Evolutionary conservation across 2,329 filamentous ascomycete genomes (phyloP), one percentile per base, ranked within the genome.

Genomic region (Hymenoscyphus linearis): DNA sequence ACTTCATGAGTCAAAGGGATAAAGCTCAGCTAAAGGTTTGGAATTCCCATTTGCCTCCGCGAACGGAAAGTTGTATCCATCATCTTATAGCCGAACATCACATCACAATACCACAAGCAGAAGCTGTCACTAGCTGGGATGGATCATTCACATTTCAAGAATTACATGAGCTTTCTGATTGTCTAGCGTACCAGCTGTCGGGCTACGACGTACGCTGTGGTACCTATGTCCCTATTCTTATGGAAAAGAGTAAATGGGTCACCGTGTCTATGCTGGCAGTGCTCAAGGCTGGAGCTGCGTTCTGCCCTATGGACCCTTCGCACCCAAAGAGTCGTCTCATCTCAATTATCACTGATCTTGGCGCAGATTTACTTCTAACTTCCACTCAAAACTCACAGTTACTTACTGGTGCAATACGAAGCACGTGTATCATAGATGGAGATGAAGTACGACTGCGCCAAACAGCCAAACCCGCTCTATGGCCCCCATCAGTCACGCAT

Each of bases 281-380:
- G 2, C 50, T 70, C n/a, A 67, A 68, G 54, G 61, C 67, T 35
- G 70, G 70, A 2, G 67, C 58, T n/a, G 68, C 65, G 5, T 71
- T 68, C 36, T 68, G 73, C 26, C 65, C 67, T 9, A 55, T 73
- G n/a, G 69, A 73, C 59, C 68, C 70, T 10, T 62, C 62, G 5
- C 66, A 73, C 58, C 71, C 71, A 9, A 52, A 57, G 25, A 62
- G 53, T 2, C 67, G 71, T 12, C 50, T 65, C 6, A 22, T 61
- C 47, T 9, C 31, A 40, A 52, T 58, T 18, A 25, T 27, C n/a
- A 35, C 54, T 13, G 14, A 13, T 14, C 36, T 37, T 37, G 12
- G 14, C 4, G 14, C 36, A 4, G 14, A 13, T 13, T 3, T 16
- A 37, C 14, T 37, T 13, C 36, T 37, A 4, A 37, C 36, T 37